Evolutionary conservation across 208 protist species (phyloP).

Genomic region (Acanthamoeba lenticulata): DNA sequence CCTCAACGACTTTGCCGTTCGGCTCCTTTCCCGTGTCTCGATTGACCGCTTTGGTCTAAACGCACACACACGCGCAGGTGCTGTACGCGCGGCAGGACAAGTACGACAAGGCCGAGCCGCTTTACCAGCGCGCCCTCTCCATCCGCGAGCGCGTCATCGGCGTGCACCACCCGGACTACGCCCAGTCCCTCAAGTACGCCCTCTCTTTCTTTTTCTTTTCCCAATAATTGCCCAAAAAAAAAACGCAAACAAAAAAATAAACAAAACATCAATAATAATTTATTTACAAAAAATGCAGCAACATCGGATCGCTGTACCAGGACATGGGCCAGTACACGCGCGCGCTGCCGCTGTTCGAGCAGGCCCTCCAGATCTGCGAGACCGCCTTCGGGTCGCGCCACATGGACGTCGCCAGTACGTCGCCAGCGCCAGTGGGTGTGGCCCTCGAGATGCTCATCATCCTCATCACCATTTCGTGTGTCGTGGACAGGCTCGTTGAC

Average conservation of each 20-base stretch:
- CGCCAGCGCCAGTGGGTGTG: too few species aligned
- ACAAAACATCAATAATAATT: neutral
- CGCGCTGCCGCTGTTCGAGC: constrained; percentile 37
- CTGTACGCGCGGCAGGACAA: constrained; percentile 31
- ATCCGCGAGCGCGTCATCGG: constrained; percentile 41
- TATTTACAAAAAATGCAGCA: neutral
- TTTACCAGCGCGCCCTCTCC: constrained; percentile 19
- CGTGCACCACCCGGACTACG: constrained; percentile 40
- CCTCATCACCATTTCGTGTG: neutral
- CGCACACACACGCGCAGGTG: neutral
- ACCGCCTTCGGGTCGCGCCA: neutral
- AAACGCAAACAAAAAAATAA: too few species aligned
- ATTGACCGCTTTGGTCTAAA: neutral
- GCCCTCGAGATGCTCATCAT: neutral
- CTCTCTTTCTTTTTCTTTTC: neutral
- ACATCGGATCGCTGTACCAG: constrained; percentile 10
- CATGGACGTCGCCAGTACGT: constrained; percentile 50
- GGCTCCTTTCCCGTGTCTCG: too few species aligned
- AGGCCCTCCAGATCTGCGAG: constrained; percentile 31
- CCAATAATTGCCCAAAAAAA: too few species aligned
- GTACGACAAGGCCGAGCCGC: neutral
- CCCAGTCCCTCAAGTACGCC: constrained; percentile 40
- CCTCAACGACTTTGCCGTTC: constrained; percentile 53
- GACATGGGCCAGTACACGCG: constrained; percentile 54
- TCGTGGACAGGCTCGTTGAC: neutral